phyloP scores from a whole-genome alignment of 768 basidiomycete genomes.

The Suillus brevipes region DNA sequence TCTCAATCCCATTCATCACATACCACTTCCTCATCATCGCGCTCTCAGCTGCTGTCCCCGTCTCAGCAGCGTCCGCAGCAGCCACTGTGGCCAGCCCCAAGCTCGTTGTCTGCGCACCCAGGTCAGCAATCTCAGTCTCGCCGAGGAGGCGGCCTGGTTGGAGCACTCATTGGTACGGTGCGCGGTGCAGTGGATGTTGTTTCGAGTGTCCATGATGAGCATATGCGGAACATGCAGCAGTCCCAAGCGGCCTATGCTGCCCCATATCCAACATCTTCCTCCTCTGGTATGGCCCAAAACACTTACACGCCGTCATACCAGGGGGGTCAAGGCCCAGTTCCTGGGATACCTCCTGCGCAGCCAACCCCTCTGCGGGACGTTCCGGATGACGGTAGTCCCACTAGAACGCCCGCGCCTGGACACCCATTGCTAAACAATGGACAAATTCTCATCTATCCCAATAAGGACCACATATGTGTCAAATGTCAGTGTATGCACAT shows the following conservation, averaged over 20 bases:
- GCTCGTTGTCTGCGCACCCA: slow-evolving; percentile 13
- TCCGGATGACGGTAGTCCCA: slow-evolving; percentile 62
- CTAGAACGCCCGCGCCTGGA: slow-evolving; percentile 59
- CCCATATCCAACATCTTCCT: slow-evolving; percentile 13
- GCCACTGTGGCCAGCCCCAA: not conserved
- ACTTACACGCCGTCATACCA: slow-evolving; percentile 17
- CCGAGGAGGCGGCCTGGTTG: slow-evolving; percentile 25
- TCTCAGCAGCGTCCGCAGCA: slow-evolving; percentile 20
- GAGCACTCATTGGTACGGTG: slow-evolving; percentile 26
- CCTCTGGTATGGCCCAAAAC: not conserved
- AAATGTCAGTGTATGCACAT: slow-evolving; percentile 54
- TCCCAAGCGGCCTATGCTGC: slow-evolving; percentile 25
- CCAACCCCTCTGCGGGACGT: slow-evolving; percentile 9
- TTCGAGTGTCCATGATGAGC: slow-evolving; percentile 27
- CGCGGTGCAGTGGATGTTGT: slow-evolving; percentile 30
- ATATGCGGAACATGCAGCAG: slow-evolving; percentile 11
- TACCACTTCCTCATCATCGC: not conserved
- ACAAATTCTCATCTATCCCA: slow-evolving; percentile 67
- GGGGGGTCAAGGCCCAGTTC: not conserved
- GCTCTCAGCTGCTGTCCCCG: slow-evolving; percentile 11
- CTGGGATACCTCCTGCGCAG: slow-evolving; percentile 1
- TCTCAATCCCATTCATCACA: slow-evolving; percentile 3
- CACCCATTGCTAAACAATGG: slow-evolving; percentile 66
- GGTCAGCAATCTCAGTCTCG: slow-evolving; percentile 12
- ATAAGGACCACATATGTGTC: slow-evolving; percentile 51